These are phyloP conservation scores for Ramichloridium luteum DNA, from an alignment of 2,329 filamentous ascomycete genomes.

Conservation along the genomic window DNA sequence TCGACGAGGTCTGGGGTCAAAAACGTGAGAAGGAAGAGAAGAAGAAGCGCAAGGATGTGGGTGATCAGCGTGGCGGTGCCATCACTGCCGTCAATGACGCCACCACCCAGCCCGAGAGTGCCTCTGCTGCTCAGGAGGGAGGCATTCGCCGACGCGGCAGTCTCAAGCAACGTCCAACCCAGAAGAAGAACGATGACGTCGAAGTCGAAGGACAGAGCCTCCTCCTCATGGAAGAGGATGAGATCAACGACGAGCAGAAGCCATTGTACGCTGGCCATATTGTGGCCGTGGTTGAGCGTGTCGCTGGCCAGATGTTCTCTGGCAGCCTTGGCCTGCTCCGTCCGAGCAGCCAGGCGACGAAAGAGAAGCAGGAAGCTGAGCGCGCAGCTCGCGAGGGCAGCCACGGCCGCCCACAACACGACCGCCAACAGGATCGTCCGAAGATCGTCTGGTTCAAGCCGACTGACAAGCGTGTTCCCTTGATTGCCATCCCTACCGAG, in stretches of 20 bases:
- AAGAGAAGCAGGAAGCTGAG: conserved; percentile 98
- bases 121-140: conserved; percentile 56
- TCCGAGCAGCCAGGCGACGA: conserved; percentile 94
- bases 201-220: conserved; percentile 97
- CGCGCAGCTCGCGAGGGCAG: conserved; percentile 77
- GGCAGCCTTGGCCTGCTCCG: conserved; percentile 83
- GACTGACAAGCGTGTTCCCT: conserved; percentile 93
- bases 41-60: conserved; percentile 99
- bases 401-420: conserved; percentile 59
- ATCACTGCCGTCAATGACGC: conserved; percentile 53
- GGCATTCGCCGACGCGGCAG: conserved; percentile 86
- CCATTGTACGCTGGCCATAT: conserved; percentile 94
- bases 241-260: conserved; percentile 97
- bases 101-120: conserved; percentile 45
- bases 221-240: conserved; percentile 92
- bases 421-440: conserved; percentile 84
- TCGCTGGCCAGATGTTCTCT: conserved; percentile 98
- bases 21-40: conserved; percentile 99
- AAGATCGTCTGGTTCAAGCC: conserved; percentile 99
- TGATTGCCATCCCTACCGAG: conserved; percentile 96
- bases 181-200: conserved; percentile 99
- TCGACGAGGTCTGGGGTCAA: conserved; percentile 96
- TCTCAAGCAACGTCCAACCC: conserved; percentile 87
- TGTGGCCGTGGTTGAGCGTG: conserved; percentile 92
- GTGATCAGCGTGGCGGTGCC: conserved; percentile 71